Base-by-base conservation (phyloP, 108 stramenopile genomes). In the Aurantiochytrium sp. region DNA sequence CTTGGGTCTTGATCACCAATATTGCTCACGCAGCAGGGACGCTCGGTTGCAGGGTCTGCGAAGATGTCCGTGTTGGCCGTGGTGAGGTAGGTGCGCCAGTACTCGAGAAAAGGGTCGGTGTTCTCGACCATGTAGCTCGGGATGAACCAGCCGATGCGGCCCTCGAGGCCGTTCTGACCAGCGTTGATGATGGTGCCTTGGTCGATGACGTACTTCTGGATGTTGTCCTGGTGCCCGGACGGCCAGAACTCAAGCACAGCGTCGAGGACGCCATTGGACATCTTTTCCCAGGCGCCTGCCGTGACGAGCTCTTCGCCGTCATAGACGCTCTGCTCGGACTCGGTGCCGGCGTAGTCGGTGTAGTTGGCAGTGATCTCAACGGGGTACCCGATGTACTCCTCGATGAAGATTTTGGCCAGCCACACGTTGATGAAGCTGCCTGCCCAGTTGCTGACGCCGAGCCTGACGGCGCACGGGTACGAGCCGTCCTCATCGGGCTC, bases 311-410 rank as follows among this genome's bases (percentile, higher is more conserved):
- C 19, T 68, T 68, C 31, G 30, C 68, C 31, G 31, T 6, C 68
- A 32, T 48, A 1, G 15, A 12, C 24, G 39, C 4, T 48, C 42
- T 48, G 39, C 73, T 81, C 73, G 24, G 30, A 6, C 0, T 39
- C 73, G n/a, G 59, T 65, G 0, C 59, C 59, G 1, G 32, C 8
- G 59, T 24, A 65, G 59, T 30, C 27, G 10, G 59, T 65, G 19
- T 1, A 48, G 42, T 81, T 48, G 39, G 39, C 73, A 19, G 39
- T 48, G 73, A 48, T 81, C 24, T 81, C 73, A 19, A 81, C 73
- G 27, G 73, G 73, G 73, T 81, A 81, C 21, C 73, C 73, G 2
- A 81, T 6, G 45, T 30, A 81, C 73, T 81, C 73, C 73, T 81
- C 73, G 30, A 81, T 81, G 30, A 81, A 81, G 45, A 81, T 48